Evolutionary conservation across 805 yeast species (phyloP), one percentile per base, ranked within the genome.

Genomic region (Candida alai): DNA sequence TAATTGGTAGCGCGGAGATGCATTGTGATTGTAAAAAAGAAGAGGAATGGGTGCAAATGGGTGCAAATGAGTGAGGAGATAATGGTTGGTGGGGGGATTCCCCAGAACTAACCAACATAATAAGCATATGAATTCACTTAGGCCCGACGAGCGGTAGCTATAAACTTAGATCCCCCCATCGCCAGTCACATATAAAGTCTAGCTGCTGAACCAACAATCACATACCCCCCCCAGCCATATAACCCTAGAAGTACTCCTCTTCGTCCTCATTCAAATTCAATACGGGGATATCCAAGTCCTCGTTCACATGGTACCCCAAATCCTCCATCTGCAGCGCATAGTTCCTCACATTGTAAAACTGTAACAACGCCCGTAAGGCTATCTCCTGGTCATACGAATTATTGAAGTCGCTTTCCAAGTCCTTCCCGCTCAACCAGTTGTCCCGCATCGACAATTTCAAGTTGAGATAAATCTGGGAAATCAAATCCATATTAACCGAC

Each of bases 401-500:
- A 36, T 76, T 77, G 37, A 85, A 65, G 42, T 86, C 89, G 13
- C 77, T 79, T 19, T 83, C 82, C 16, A 84, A 65, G 53, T 87
- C 95, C 39, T 76, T 73, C 0, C 95, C 95, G 44, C 71, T 80
- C 19, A 90, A 69, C 97, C 97, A 90, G 41, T 80, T 81, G 52
- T 90, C 98, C 40, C 78, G 72, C 30, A 90, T 56, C 12, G 79
- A 76, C 24, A 88, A 64, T 45, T 78, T 75, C 47, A 85, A 75
- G 51, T 87, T 79, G 18, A 93, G 54, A 49, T 84, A 90, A 2
- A 90, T 88, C 40, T 85, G 80, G 0, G 96, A 86, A 4, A 90
- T 84, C 29, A 93, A 66, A 44, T 89, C 96, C 97, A 93, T 90
- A 53, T 90, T 93, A 42, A 79, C 76, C 10, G 88, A 75, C 47